These are phyloP conservation scores for Ajuga reptans DNA, from an alignment of 305 asterid species.

Conservation along the genomic window DNA sequence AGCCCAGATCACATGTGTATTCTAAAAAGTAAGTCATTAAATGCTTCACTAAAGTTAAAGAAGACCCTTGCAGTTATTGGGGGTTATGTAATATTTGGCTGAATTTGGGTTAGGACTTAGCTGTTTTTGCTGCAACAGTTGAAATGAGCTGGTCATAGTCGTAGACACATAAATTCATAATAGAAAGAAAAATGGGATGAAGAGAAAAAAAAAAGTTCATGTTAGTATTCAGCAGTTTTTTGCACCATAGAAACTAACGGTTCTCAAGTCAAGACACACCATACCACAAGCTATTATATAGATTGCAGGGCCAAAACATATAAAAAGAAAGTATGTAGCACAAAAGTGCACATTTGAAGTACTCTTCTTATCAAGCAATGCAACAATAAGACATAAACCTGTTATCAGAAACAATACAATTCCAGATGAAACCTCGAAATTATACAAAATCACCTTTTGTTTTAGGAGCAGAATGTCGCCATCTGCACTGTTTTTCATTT, in stretches of 20 bases:
- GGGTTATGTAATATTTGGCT: neutral
- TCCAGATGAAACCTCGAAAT: slow-evolving; percentile 4
- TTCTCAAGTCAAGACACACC: slow-evolving; percentile 6
- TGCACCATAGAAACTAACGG: neutral
- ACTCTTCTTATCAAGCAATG: slow-evolving; percentile 14
- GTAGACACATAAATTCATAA: neutral
- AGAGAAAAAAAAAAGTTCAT: neutral
- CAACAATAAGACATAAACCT: neutral
- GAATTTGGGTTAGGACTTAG: neutral
- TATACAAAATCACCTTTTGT: slow-evolving; percentile 58
- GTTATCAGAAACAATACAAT: neutral
- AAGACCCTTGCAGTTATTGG: neutral
- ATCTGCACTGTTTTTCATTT: slow-evolving; percentile 47
- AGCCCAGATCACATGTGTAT: neutral
- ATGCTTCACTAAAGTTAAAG: neutral
- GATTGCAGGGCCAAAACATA: slow-evolving; percentile 1
- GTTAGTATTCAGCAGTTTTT: neutral
- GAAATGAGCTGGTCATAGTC: neutral
- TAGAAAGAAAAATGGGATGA: neutral
- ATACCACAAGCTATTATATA: neutral
- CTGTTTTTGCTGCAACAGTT: neutral
- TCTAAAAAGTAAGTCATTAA: neutral
- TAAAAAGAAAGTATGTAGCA: neutral
- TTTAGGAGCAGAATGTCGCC: slow-evolving; percentile 78
- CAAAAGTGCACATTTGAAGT: neutral